Evolutionary conservation across 169 alveolate species (phyloP).

Genomic region (Eimeria maxima): DNA sequence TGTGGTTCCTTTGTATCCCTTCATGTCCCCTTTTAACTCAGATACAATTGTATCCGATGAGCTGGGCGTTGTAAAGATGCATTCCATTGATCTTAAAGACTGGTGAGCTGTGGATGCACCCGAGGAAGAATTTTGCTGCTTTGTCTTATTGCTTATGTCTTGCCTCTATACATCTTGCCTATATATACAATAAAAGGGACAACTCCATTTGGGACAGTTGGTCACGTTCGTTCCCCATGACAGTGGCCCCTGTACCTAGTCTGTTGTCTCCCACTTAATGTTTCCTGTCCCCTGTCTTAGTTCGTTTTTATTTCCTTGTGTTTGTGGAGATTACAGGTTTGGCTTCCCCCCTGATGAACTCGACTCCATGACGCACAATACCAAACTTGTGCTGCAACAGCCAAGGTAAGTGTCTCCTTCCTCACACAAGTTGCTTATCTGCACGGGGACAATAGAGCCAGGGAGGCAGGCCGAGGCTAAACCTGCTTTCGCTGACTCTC

Average conservation of each 20-base stretch:
- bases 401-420: constrained; percentile 34
- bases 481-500: neutral
- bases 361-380: constrained; percentile 63
- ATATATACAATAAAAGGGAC: neutral
- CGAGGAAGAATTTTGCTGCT: neutral
- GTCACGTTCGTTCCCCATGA: too few relatives aligned
- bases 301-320: neutral
- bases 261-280: too few relatives aligned
- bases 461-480: too few relatives aligned
- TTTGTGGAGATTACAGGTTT: constrained; percentile 24
- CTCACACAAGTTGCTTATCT: neutral
- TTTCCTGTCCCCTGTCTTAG: neutral
- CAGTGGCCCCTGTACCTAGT: too few relatives aligned
- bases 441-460: too few relatives aligned
- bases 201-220: too few relatives aligned
- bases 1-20: neutral
- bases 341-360: constrained; percentile 82
- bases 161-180: neutral
- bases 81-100: constrained; percentile 58
- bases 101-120: constrained; percentile 27
- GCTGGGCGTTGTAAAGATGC: constrained; percentile 41
- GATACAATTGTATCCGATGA: constrained; percentile 40
- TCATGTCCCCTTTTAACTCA: neutral
- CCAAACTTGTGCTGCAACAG: constrained; percentile 29
- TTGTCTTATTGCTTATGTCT: neutral